Evolutionary conservation across 495 filamentous ascomycete species (phyloP).

Genomic region (Neurospora discreta): DNA sequence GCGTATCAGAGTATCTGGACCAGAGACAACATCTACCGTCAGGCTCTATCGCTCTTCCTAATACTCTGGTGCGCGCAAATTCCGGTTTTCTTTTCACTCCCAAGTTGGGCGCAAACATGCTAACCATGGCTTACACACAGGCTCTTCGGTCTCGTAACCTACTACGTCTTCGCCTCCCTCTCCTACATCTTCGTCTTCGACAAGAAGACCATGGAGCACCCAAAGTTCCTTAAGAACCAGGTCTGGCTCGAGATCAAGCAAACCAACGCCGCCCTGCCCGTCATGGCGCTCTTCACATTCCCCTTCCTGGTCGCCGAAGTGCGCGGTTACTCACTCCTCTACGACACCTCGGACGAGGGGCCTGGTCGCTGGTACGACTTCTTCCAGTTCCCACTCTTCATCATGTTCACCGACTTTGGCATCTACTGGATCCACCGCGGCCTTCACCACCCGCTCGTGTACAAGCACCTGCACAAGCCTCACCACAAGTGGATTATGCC

Average conservation of each 20-base stretch:
- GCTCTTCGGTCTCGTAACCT: slow-evolving; percentile 72
- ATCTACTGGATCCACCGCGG: slow-evolving; percentile 95
- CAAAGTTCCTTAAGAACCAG: slow-evolving; percentile 93
- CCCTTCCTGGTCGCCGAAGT: slow-evolving; percentile 80
- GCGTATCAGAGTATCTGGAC: slow-evolving; percentile 75
- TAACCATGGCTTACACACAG: slow-evolving; percentile 29
- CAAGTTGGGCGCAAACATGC: slow-evolving; percentile 1
- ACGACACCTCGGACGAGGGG: slow-evolving; percentile 61
- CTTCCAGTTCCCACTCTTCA: slow-evolving; percentile 84
- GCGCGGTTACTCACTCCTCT: slow-evolving; percentile 77
- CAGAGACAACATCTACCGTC: slow-evolving; percentile 71
- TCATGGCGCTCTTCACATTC: slow-evolving; percentile 74
- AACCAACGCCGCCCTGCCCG: slow-evolving; percentile 59
- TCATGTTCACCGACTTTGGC: slow-evolving; percentile 82
- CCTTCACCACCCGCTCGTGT: slow-evolving; percentile 71
- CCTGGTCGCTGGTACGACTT: slow-evolving; percentile 68
- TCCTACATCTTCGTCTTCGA: slow-evolving; percentile 94
- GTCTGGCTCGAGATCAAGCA: slow-evolving; percentile 78
- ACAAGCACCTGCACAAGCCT: slow-evolving; percentile 87
- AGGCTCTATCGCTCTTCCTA: slow-evolving; percentile 62
- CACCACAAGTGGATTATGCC: slow-evolving; percentile 99
- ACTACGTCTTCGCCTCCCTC: slow-evolving; percentile 72
- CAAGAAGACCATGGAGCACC: slow-evolving; percentile 77
- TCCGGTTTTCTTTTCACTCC: neutral
- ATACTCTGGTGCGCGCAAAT: slow-evolving; percentile 66